Evolutionary conservation across 176 grass and related monocot genomes (phyloP), one percentile per base, ranked within the genome.

Genomic region (Echinochloa phyllopogon): DNA sequence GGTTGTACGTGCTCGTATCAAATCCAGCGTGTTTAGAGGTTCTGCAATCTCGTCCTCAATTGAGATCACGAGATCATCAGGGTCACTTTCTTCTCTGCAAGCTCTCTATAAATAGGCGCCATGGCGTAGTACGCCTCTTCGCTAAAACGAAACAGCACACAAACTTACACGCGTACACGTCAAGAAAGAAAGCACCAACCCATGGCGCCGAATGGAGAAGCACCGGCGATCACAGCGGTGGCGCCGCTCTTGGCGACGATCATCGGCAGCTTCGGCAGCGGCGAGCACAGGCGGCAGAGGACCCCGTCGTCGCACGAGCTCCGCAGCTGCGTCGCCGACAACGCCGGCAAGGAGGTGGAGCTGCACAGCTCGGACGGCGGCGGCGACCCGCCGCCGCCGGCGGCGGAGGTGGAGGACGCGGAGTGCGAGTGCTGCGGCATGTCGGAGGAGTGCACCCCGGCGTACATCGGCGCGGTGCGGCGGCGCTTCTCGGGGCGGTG

Each of bases 361-460:
- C 29, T 33, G 29, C 29, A 33, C 29, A 33, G 29, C 29, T 33
- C 29, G 29, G 29, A 33, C 29, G 20, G 0, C 20, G 16, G 17
- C 16, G 20, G 4, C 13, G 45, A 20, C 17, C 17, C 2, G 2
- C 25, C 77, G 40, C 33, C 33, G 6, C 2, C 68, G 52, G 37
- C 62, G 5, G 82, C 56, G 13, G 87, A 87, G 65, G 94, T 97
- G 74, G 89, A 92, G 78, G 92, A 92, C 47, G 88, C 82, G 8
- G 77, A 72, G 92, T 97, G 94, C 86, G 90, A 91, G 77, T 92
- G 90, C 80, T 94, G 94, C 52, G 90, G 94, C 57, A 92, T 94
- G 92, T 92, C 80, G 43, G 94, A 97, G 86, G 94, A 94, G 89
- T 97, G 94, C 85, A 97, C 94, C 0, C 83, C 77, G 1, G 86